Percentiles rank a stretch among this genome's conserved stretches.
Evolutionary conservation across 805 yeast genomes (phyloP).

Genomic region (Wickerhamiella bombiphila): DNA sequence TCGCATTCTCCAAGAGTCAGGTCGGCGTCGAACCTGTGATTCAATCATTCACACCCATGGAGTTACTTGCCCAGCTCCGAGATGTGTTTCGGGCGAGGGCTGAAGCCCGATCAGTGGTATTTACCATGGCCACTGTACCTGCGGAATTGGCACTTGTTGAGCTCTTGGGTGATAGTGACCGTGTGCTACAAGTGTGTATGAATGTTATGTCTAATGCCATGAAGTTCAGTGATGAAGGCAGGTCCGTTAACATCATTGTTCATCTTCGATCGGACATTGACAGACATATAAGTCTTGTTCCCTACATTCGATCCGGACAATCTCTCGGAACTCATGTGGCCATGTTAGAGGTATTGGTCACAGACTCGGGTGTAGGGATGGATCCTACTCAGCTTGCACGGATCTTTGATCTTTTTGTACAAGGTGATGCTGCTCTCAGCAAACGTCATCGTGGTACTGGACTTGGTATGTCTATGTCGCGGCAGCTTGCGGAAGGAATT

Average conservation of each 20-base stretch:
- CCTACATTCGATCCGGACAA: slow-evolving; percentile 5
- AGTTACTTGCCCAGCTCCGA: slow-evolving; percentile 65
- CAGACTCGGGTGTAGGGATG: slow-evolving; percentile 90
- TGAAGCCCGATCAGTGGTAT: slow-evolving; percentile 52
- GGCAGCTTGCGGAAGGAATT: slow-evolving; percentile 84
- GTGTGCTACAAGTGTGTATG: slow-evolving; percentile 83
- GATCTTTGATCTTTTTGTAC: slow-evolving; percentile 91
- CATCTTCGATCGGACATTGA: slow-evolving; percentile 10
- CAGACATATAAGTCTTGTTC: slow-evolving; percentile 4
- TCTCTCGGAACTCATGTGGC: slow-evolving; percentile 7
- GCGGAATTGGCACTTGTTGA: slow-evolving; percentile 35
- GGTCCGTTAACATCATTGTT: slow-evolving; percentile 19
- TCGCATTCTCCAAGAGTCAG: slow-evolving; percentile 82
- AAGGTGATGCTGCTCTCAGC: slow-evolving; percentile 88
- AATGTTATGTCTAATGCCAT: slow-evolving; percentile 82
- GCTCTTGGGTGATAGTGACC: slow-evolving; percentile 65
- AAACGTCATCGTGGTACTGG: slow-evolving; percentile 95
- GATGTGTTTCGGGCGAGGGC: slow-evolving; percentile 51
- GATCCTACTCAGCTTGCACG: slow-evolving; percentile 65
- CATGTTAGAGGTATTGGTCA: slow-evolving; percentile 51
- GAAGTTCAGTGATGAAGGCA: slow-evolving; percentile 68
- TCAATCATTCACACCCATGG: slow-evolving; percentile 59
- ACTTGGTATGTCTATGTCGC: slow-evolving; percentile 74
- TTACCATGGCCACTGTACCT: slow-evolving; percentile 51
- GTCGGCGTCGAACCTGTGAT: slow-evolving; percentile 74